Conservation (phyloP, 176 grass and related monocot genomes). For the Pontederia crassipes region DNA sequence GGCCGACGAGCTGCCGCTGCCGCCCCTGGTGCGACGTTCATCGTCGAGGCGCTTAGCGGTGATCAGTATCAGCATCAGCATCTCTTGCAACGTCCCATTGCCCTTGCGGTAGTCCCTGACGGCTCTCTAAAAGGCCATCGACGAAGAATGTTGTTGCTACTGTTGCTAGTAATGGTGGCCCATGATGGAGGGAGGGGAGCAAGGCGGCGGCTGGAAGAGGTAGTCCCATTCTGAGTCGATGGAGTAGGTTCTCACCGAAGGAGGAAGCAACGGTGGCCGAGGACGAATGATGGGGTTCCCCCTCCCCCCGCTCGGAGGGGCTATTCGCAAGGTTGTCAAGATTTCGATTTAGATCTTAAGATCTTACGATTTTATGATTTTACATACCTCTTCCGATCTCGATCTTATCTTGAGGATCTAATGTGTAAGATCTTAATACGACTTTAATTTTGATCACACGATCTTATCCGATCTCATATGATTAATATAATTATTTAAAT, state of each 20-base stretch:
- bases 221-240: conserved; percentile 43
- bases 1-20: not conserved
- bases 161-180: conserved; percentile 7
- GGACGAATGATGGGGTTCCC: conserved; percentile 10
- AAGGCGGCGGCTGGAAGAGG: no score
- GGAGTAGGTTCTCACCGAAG: conserved; percentile 27
- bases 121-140: conserved; percentile 27
- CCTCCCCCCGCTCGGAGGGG: conserved; percentile 14
- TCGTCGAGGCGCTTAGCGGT: conserved; percentile 88
- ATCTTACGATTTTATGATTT: no score
- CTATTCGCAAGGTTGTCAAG: no score
- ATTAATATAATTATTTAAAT: no score
- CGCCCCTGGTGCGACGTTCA: conserved; percentile 48
- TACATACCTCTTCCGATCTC: no score
- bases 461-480: no score
- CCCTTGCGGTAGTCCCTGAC: conserved; percentile 88
- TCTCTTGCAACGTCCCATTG: conserved; percentile 95
- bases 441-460: no score
- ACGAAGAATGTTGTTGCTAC: conserved; percentile 30
- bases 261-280: conserved; percentile 15
- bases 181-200: not conserved
- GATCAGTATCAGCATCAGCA: conserved; percentile 92
- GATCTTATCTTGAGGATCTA: no score
- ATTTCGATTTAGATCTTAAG: no score
- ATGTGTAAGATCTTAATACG: no score